Base-by-base conservation (phyloP, 768 basidiomycete genomes). In the Trametopsis cervina region DNA sequence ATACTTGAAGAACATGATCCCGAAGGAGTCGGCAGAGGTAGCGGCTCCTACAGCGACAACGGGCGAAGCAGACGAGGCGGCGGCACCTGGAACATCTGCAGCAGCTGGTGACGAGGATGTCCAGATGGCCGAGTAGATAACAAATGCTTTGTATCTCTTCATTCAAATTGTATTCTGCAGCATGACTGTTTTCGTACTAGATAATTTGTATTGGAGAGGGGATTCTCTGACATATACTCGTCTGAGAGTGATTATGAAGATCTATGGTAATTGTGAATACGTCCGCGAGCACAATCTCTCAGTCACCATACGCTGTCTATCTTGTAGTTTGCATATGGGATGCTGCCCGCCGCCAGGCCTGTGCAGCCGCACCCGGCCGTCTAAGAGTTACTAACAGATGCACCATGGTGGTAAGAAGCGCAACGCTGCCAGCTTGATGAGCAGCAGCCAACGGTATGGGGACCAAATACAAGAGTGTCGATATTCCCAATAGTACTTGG, bases 341-440 rank as follows among this genome's bases (percentile, higher is more conserved):
- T 15, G 29, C 29, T 15, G 69, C 66, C 37, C 60, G 68, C 45
- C 82, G 66, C 85, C 83, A 85, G 21, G 73, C 61, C 39, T 69
- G 70, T 11, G 89, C 88, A 17, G 81, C 82, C 11, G 62, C 54
- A 17, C 83, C 73, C 0, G 93, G 94, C 47, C 76, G 70, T 27
- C 91, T 73, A 47, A 97, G 65, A 0, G 81, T 74, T 15, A 88
- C 74, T 4, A 87, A 68, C 2, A 94, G 62, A 43, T 90, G 90
- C 1, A 92, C 63, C 74, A 92, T 80, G 4, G 86, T 78, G 18
- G 86, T 93, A 40, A 99, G 69, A 5, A 99, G 70, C 33, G 85
- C 74, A 5, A 98, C 86, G 58, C 92, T 95, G 4, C 95, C 96
- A 0, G 91, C 95, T 64, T 99, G 96, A 63, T 99, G 96, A 25